Conservation (phyloP, 306 rosid genomes). For the Vigna angularis region DNA sequence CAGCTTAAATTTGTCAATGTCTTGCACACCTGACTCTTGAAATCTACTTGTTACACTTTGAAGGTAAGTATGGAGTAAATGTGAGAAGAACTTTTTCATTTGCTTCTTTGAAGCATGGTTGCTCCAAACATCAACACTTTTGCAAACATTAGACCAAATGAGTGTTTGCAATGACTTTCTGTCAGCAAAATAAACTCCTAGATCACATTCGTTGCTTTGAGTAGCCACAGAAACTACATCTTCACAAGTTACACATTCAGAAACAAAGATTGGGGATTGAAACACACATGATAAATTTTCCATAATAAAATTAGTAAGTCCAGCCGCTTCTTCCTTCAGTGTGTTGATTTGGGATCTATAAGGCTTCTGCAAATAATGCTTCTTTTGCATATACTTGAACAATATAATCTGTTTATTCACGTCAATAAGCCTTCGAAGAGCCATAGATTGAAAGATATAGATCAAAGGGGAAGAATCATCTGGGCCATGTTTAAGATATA, state of each 20-base stretch:
- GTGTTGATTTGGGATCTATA: conserved; percentile 55
- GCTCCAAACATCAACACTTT: conserved; percentile 82
- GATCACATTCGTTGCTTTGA: conserved; percentile 63
- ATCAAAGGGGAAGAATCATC: conserved; percentile 63
- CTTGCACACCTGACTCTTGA: conserved; percentile 44
- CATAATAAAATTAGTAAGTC: conserved; percentile 79
- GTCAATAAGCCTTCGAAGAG: conserved; percentile 85
- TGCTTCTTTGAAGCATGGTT: conserved; percentile 76
- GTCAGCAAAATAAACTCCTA: conserved; percentile 54
- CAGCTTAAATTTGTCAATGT: conserved; percentile 45
- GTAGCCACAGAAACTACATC: conserved; percentile 47
- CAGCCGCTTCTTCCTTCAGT: conserved; percentile 76
- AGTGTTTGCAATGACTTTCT: conserved; percentile 71
- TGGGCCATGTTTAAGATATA: conserved; percentile 53
- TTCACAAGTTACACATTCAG: conserved; percentile 46
- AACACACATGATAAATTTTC: conserved; percentile 59
- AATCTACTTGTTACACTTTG: conserved; percentile 50
- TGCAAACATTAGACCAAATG: conserved; percentile 85
- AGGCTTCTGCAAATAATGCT: conserved; percentile 57
- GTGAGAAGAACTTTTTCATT: conserved; percentile 65
- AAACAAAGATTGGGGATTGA: conserved; percentile 49
- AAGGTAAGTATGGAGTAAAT: conserved; percentile 66
- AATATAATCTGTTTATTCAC: conserved; percentile 74
- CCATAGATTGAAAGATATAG: conserved; percentile 74
- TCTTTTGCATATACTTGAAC: conserved; percentile 67